Evolutionary conservation across 176 grass and related monocot genomes (phyloP), one percentile per base, ranked within the genome.

Genomic region (Phyllostachys edulis): DNA sequence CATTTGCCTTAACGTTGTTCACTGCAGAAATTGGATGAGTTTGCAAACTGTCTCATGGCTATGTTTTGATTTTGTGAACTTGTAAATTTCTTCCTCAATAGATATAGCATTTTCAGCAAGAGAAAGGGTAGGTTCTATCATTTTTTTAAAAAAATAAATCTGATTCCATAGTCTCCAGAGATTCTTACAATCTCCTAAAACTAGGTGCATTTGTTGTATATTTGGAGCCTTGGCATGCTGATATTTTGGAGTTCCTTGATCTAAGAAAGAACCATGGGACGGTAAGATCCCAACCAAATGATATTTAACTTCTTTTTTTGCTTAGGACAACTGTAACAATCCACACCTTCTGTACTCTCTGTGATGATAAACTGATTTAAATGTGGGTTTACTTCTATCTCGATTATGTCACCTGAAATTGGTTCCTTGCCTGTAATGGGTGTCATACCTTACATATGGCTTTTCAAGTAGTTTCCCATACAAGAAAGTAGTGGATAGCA

Each of bases 211-310:
- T 98, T 87, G 96, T 91, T 76, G 85, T 95, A 20, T 98, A 98
- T 63, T 81, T 98, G 85, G 96, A 98, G 57, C 93, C 96, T 32
- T 98, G 96, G 96, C 96, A 98, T 98, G 92, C 91, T 79, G 96
- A 98, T 92, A 85, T 98, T 39, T 95, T 93, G 83, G 96, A 98
- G 63, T 98, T 98, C 42, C 96, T 98, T 85, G 96, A 98, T 79
- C 80, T 98, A 27, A 86, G 91, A 41, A 98, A 98, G 88, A 98
- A 98, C 82, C 96, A 98, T 37, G 96, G 96, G 37, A 98, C 92
- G 96, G 96, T 98, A 90, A 76, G 59, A 59, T 83, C 65, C 81
- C 73, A 11, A 36, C 41, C 36, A 10, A 13, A 29, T 27, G 3
- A 5, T 55, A 40, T 65, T 24, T 47, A 77, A 45, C 60, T 71